Evolutionary conservation across 768 basidiomycete species (phyloP).

Genomic region (Suillus ampliporus): DNA sequence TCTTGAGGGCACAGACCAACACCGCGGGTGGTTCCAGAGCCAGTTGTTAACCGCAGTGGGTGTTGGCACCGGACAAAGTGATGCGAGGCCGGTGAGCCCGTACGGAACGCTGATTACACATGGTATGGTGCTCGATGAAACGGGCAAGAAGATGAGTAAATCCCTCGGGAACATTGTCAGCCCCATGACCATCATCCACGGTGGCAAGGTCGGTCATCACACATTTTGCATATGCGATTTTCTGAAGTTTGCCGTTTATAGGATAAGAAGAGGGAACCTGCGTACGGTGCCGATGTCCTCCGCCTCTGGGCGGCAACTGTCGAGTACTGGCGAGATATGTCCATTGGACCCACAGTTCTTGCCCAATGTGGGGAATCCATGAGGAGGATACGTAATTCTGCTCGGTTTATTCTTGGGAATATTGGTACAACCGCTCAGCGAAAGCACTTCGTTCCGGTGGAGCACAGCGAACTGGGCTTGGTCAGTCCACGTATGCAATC

Average conservation of each 20-base stretch:
- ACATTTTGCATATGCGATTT: not conserved
- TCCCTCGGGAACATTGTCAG: conserved; percentile 90
- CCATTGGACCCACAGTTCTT: conserved; percentile 80
- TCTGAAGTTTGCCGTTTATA: conserved; percentile 32
- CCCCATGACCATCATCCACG: conserved; percentile 80
- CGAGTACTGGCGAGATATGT: conserved; percentile 89
- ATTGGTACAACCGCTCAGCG: conserved; percentile 43
- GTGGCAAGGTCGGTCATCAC: conserved; percentile 63
- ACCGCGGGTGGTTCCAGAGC: conserved; percentile 99
- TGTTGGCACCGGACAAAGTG: conserved; percentile 21
- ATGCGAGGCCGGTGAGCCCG: conserved; percentile 47
- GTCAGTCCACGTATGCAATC: conserved; percentile 46
- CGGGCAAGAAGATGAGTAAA: conserved; percentile 97
- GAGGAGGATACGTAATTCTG: conserved; percentile 85
- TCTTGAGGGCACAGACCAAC: conserved; percentile 95
- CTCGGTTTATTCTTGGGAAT: conserved; percentile 87
- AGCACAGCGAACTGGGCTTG: conserved; percentile 59
- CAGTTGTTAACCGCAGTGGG: conserved; percentile 84
- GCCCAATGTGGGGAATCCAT: conserved; percentile 75
- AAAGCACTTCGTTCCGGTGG: conserved; percentile 12
- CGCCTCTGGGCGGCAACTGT: conserved; percentile 92
- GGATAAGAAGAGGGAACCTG: conserved; percentile 74
- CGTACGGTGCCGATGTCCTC: conserved; percentile 85
- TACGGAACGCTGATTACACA: conserved; percentile 90
- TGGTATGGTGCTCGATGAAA: conserved; percentile 93